phyloP scores from a whole-genome alignment of 495 filamentous ascomycete genomes.

The Terfezia claveryi region DNA sequence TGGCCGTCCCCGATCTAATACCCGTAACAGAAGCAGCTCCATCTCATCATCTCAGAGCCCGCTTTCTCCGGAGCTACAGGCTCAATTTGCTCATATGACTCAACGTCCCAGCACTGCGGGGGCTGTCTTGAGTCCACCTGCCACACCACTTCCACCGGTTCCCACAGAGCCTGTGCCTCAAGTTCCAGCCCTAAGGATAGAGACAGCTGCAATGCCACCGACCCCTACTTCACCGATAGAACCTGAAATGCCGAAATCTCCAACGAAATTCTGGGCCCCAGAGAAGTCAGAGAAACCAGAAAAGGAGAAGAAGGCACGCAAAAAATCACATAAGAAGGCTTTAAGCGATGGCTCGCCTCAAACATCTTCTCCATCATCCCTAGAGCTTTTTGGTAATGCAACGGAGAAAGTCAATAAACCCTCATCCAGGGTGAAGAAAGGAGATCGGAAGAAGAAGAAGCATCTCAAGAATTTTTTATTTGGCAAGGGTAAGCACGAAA shows the following conservation, averaged over 20 bases:
- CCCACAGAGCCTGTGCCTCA: not conserved
- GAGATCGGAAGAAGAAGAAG: conserved; percentile 20
- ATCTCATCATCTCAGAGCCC: conserved; percentile 14
- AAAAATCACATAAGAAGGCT: conserved; percentile 18
- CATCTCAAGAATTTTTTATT: conserved; percentile 11
- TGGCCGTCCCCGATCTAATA: conserved; percentile 5
- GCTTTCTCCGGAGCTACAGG: conserved; percentile 12
- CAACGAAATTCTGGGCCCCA: not conserved
- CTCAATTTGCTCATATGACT: conserved; percentile 1
- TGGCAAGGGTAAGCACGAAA: not conserved
- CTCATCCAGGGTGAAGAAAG: conserved; percentile 3
- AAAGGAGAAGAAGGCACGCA: not conserved
- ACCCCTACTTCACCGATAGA: not conserved
- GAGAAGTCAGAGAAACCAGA: too few species aligned
- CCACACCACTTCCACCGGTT: not conserved
- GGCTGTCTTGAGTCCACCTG: conserved; percentile 5
- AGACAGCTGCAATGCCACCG: not conserved
- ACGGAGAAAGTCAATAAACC: conserved; percentile 1
- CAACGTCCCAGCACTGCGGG: conserved; percentile 18
- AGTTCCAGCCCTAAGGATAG: not conserved
- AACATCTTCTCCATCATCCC: not conserved
- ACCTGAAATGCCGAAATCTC: not conserved
- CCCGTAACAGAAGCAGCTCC: conserved; percentile 18
- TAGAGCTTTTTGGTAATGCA: conserved; percentile 1
- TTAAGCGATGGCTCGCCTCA: conserved; percentile 17